Conservation (phyloP, 768 basidiomycete species). For the Galerina sulciceps region DNA sequence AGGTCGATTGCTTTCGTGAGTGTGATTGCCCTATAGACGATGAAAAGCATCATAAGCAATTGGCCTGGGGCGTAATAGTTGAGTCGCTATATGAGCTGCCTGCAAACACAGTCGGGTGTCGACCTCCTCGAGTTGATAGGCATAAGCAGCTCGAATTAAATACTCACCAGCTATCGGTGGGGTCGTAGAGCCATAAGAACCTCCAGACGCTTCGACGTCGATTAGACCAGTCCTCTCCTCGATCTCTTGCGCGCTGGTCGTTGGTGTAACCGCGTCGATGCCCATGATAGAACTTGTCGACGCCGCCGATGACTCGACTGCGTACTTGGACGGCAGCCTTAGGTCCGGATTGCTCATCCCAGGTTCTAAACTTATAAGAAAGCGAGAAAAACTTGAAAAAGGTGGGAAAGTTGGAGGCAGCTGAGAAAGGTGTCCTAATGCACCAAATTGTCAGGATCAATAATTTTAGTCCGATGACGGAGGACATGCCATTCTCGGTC, state of each 20-base stretch:
- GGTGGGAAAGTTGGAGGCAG: neutral
- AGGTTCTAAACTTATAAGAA: neutral
- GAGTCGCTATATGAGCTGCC: neutral
- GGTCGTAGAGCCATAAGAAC: conserved; percentile 30
- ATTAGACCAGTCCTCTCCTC: conserved; percentile 39
- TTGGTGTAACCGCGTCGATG: conserved; percentile 31
- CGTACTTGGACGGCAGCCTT: neutral
- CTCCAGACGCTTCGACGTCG: conserved; percentile 29
- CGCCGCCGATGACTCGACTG: conserved; percentile 21
- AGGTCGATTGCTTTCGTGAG: conserved; percentile 30
- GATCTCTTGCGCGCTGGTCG: conserved; percentile 11
- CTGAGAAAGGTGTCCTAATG: too few species aligned
- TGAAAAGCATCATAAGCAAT: neutral
- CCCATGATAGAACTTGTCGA: conserved; percentile 39
- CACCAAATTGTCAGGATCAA: too few species aligned
- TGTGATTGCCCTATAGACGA: conserved; percentile 9
- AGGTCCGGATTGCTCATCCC: conserved; percentile 15
- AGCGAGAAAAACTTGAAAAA: neutral
- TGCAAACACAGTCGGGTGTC: neutral
- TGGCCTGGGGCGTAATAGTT: neutral
- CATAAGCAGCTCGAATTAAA: neutral
- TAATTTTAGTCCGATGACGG: neutral
- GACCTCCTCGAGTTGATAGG: neutral
- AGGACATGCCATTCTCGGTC: too few species aligned
- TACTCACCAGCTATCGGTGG: conserved; percentile 25